Evolutionary conservation across 768 basidiomycete genomes (phyloP).

Genomic region (Lyophyllum semitale): DNA sequence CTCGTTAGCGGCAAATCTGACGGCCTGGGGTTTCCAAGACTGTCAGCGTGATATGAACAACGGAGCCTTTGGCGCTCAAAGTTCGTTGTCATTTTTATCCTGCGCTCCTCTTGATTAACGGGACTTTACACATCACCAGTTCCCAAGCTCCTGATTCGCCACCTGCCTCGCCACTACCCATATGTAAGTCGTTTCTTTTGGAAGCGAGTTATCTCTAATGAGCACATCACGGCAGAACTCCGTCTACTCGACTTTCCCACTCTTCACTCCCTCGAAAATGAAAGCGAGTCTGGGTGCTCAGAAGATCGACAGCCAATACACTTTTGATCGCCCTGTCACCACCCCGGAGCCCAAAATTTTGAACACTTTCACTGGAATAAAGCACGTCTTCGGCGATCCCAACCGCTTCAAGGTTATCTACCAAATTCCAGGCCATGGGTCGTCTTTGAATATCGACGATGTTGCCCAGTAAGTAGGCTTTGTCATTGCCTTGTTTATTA

Average conservation of each 20-base stretch:
- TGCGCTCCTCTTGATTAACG: not conserved
- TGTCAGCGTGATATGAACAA: constrained; percentile 39
- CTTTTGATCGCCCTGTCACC: constrained; percentile 39
- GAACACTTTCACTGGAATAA: constrained; percentile 35
- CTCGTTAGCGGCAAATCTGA: constrained; percentile 39
- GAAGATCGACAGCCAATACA: constrained; percentile 38
- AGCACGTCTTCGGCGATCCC: constrained; percentile 33
- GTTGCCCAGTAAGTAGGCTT: constrained; percentile 23
- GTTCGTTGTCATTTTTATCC: not conserved
- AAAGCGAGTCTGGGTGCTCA: constrained; percentile 37
- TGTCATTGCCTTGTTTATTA: not conserved
- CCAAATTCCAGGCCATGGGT: constrained; percentile 41
- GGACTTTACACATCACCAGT: constrained; percentile 7
- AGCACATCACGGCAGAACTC: constrained; percentile 9
- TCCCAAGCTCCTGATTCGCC: constrained; percentile 20
- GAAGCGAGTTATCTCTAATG: not conserved
- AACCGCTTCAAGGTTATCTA: constrained; percentile 37
- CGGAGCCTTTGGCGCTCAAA: constrained; percentile 26
- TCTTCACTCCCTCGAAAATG: constrained; percentile 50
- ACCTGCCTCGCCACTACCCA: constrained; percentile 21
- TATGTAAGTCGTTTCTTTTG: constrained; percentile 8
- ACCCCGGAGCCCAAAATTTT: constrained; percentile 28
- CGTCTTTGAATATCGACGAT: constrained; percentile 41
- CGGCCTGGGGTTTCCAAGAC: constrained; percentile 55
- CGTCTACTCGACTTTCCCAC: constrained; percentile 16